Conservation (phyloP, 805 yeast genomes). For the Teunomyces aglyptinius region DNA sequence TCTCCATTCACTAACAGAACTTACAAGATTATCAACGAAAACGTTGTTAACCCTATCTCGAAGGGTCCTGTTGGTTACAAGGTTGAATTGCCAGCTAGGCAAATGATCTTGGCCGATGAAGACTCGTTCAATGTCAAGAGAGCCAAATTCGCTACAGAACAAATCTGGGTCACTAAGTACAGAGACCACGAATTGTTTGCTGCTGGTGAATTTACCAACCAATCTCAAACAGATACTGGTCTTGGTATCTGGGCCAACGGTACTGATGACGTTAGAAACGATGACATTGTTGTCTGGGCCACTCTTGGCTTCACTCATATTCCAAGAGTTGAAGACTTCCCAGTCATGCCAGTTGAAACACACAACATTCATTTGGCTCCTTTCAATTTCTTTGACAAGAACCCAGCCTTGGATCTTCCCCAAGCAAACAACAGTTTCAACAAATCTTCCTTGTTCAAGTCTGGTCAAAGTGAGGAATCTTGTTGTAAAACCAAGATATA, state of each 20-base stretch:
- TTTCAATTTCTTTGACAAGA: constrained; percentile 69
- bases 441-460: constrained; percentile 49
- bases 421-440: constrained; percentile 66
- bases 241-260: constrained; percentile 70
- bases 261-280: constrained; percentile 65
- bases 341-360: constrained; percentile 84
- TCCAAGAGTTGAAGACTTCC: constrained; percentile 84
- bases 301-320: constrained; percentile 79
- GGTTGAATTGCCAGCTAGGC: constrained; percentile 69
- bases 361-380: constrained; percentile 65
- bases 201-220: constrained; percentile 86
- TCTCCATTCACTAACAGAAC: constrained; percentile 74
- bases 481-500: constrained; percentile 40
- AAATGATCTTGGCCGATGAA: constrained; percentile 66
- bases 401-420: constrained; percentile 79
- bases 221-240: constrained; percentile 69
- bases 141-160: constrained; percentile 74
- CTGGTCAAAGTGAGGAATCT: constrained; percentile 21
- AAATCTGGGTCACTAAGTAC: constrained; percentile 80
- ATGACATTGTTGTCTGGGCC: constrained; percentile 77
- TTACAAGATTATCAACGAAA: constrained; percentile 73
- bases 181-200: constrained; percentile 70
- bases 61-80: constrained; percentile 76
- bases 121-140: constrained; percentile 66
- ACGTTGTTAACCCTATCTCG: constrained; percentile 64